Evolutionary conservation across 75 land plant species (phyloP), one percentile per base, ranked within the genome.

Genomic region (Adiantum capillusveneris): DNA sequence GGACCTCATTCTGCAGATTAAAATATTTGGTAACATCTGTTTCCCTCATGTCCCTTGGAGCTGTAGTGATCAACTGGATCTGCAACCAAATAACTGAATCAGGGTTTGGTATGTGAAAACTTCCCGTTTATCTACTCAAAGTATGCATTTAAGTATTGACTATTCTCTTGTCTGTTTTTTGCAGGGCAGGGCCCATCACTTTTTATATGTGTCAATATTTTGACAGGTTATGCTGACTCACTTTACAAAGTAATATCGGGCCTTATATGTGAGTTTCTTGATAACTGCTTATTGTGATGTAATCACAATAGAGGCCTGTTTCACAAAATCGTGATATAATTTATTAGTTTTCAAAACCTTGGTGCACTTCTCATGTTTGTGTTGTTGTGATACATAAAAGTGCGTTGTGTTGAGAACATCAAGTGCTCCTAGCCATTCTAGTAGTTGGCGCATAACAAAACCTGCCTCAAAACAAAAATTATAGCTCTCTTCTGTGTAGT

Each of bases 101-200:
- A 67, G 96, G 98, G 53, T 94, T 94, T 79, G 98, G 98, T 94
- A 79, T 20, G 36, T 36, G 1, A 13, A 24, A 2, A 25, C 13
- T 26, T 24, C 9, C 14, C 18, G 5, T 46, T 3, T 21, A 46
- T 21, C 7, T 34, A 9, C 9, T 9, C 3, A 34, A 34, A 9
- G 7, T 5, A 25, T 61, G 25, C 6, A 46, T 60, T 22, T 22
- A 17, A 1, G 20, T 44, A 25, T 60, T 1, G 13, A 50, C 13
- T 31, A 41, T 54, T 39, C 45, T 29, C 1, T 24, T 43, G 11
- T 27, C 17, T 28, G 29, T 43, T 13, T 58, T 6, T 60, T 63
- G 46, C 71, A 93, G 98, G 98, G 65, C 90, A 94, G 60, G 98
- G 98, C 21, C 84, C 90, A 19, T 84, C 96, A 26, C 67, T 94